Conservation (phyloP, 805 yeast species). For the Candida ulmi region DNA sequence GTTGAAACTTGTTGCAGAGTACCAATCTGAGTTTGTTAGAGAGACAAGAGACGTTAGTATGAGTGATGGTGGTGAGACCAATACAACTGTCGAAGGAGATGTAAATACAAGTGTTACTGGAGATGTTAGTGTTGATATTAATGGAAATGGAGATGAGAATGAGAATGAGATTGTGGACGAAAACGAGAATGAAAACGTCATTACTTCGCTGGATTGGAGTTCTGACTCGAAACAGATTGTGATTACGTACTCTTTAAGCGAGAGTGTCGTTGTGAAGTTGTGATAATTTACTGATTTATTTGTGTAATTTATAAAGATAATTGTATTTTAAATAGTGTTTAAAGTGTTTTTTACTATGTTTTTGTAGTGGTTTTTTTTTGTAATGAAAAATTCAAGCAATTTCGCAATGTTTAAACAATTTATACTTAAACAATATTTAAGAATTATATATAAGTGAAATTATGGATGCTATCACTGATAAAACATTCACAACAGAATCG, state of each 20-base stretch:
- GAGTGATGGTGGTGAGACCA: background rate
- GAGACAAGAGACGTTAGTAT: slow-evolving; percentile 2
- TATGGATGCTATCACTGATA: slow-evolving; percentile 68
- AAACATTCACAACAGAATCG: slow-evolving; percentile 35
- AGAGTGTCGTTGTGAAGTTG: slow-evolving; percentile 16
- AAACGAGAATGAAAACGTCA: slow-evolving; percentile 19
- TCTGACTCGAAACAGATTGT: slow-evolving; percentile 21
- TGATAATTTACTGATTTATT: too few species aligned
- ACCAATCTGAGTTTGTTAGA: slow-evolving; percentile 15
- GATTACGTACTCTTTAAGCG: slow-evolving; percentile 27
- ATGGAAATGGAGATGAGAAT: background rate
- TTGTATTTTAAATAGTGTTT: background rate
- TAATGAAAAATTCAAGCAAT: too few species aligned
- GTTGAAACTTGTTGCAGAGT: slow-evolving; percentile 18
- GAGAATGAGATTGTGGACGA: background rate
- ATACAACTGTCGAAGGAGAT: background rate
- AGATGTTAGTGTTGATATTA: background rate
- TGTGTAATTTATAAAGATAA: background rate
- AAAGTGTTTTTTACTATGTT: too few species aligned
- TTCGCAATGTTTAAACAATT: background rate
- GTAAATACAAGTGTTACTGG: too few species aligned
- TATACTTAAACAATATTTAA: background rate
- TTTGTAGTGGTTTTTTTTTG: too few species aligned
- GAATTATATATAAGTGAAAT: too few species aligned
- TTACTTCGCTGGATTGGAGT: slow-evolving; percentile 32